Conservation (phyloP, 75 land plant genomes). For the Pinus tabuliformis region DNA sequence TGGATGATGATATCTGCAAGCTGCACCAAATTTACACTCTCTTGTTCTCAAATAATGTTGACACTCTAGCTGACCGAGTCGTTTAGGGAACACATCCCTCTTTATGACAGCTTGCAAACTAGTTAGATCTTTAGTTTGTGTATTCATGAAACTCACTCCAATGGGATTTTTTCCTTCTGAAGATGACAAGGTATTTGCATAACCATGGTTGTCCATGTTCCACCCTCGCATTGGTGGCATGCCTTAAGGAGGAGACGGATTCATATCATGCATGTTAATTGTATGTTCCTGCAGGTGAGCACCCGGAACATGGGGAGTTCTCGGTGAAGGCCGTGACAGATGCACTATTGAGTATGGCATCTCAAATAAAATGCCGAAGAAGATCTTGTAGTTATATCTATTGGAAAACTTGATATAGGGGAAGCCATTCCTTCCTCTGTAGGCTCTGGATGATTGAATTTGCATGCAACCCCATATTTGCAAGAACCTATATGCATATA, state of each 20-base stretch:
- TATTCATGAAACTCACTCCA: neutral
- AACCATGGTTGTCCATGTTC: slow-evolving; percentile 27
- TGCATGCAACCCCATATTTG: slow-evolving; percentile 66
- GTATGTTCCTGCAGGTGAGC: slow-evolving; percentile 22
- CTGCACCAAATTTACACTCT: slow-evolving; percentile 85
- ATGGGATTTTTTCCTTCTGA: neutral
- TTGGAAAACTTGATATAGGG: slow-evolving; percentile 17
- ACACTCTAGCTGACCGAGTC: slow-evolving; percentile 90
- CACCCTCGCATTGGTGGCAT: slow-evolving; percentile 44
- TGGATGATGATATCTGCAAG: slow-evolving; percentile 91
- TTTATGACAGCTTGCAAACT: neutral
- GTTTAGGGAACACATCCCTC: slow-evolving; percentile 37
- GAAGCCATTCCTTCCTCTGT: slow-evolving; percentile 20
- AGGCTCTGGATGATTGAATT: slow-evolving; percentile 82
- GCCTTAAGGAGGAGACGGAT: slow-evolving; percentile 23
- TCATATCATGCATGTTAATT: slow-evolving; percentile 31
- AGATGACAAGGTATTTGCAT: slow-evolving; percentile 5
- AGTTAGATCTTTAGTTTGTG: neutral
- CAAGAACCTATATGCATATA: slow-evolving; percentile 76
- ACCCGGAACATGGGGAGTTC: slow-evolving; percentile 24
- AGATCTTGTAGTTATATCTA: slow-evolving; percentile 18
- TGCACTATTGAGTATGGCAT: slow-evolving; percentile 11
- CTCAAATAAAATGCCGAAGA: slow-evolving; percentile 5
- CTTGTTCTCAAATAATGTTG: slow-evolving; percentile 91
- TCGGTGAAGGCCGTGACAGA: slow-evolving; percentile 35